Base-by-base conservation (phyloP, 1,139 yeast genomes). In the Kodamaea fungicola region DNA sequence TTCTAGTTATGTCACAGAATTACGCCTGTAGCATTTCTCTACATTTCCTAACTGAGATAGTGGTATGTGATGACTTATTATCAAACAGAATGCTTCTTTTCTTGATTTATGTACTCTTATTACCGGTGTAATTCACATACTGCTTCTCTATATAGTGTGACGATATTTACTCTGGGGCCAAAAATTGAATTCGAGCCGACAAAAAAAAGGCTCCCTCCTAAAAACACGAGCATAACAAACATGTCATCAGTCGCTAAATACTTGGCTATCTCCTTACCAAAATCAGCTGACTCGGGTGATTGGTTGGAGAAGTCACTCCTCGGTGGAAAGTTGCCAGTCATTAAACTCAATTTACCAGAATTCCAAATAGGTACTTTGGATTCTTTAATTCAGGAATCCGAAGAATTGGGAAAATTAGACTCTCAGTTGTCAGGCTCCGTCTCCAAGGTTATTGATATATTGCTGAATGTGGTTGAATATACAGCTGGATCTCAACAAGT, bases 301-400 rank as follows among this genome's bases (percentile, higher is more conserved):
- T 74, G 76, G 72, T 59, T 76, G 39, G 72, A 71, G 45, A 57
- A 62, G 39, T 54, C 64, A 10, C 62, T 74, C 40, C 64, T 64
- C 46, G 71, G 66, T 22, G 80, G 80, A 9, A 63, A 61, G 41
- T 54, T 55, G 33, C 64, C 67, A 10, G 54, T 74, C 33, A 56
- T 61, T 41, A 64, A 65, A 40, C 77, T 86, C 44, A 67, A 70
- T 30, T 71, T 89, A 37, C 98, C 97, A n/a, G 80, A 75, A 46
- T 90, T 92, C 62, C 94, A 92, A 62, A 87, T 92, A 48, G 97
- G 97, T 26, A 90, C 97, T 3, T 74, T 92, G 55, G 99, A 94
- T 63, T 83, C 90, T 29, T 74, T 92, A 44, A 95, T 92, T 38
- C 81, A 83, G 52, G 92, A 89, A 62, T 81, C 92, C 57, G 98